Conservation (phyloP, 108 stramenopile genomes). For the Discostella pseudostelligera region DNA sequence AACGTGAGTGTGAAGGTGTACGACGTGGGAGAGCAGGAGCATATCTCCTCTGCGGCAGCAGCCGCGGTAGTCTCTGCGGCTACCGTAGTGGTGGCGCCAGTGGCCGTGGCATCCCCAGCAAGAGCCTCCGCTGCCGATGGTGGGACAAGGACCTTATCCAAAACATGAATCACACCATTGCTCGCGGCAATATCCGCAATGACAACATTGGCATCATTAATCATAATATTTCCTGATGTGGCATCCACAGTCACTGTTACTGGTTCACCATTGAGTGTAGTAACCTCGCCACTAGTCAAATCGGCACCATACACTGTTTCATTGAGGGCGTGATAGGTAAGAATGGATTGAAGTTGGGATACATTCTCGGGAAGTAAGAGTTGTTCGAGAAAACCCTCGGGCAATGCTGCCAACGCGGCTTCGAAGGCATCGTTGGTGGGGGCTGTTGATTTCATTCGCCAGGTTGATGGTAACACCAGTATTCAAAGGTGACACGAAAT, state of each 20-base stretch:
- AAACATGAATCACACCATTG: constrained; percentile 59
- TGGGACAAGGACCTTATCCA: constrained; percentile 53
- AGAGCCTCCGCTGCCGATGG: constrained; percentile 5
- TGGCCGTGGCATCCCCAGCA: not conserved
- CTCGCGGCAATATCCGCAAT: constrained; percentile 42
- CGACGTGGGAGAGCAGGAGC: constrained; percentile 22
- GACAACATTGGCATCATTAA: constrained; percentile 43
- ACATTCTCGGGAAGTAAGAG: constrained; percentile 12
- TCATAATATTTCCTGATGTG: constrained; percentile 1
- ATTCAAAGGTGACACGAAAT: too few relatives aligned
- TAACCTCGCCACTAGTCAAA: not conserved
- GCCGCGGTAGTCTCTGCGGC: not conserved
- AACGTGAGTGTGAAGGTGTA: constrained; percentile 23
- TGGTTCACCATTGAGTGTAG: not conserved
- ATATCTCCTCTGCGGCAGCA: not conserved
- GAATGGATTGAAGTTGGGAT: not conserved
- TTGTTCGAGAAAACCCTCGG: constrained; percentile 1
- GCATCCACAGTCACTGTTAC: constrained; percentile 16
- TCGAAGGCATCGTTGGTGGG: constrained; percentile 29
- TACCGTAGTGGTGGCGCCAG: not conserved
- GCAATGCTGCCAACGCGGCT: constrained; percentile 18
- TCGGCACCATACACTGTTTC: constrained; percentile 10
- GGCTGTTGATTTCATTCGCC: constrained; percentile 7
- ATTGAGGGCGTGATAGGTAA: constrained; percentile 2
- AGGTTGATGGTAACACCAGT: too few relatives aligned